A percentile compares a stretch with the other conserved stretches of the same genome.
Evolutionary conservation across 2,329 filamentous ascomycete species (phyloP).

Genomic region (Aspergillus sojae): DNA sequence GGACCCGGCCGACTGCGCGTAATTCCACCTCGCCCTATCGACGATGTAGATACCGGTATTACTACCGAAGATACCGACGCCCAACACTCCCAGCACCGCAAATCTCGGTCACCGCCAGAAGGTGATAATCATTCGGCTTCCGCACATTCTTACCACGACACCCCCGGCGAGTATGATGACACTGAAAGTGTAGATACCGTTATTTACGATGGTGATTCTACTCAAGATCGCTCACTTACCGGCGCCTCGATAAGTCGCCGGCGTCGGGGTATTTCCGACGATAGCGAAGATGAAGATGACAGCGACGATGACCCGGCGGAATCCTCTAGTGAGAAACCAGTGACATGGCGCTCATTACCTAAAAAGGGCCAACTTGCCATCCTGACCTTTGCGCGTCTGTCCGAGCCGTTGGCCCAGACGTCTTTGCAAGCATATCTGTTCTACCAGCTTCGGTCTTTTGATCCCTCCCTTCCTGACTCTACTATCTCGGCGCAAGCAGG

Average conservation of each 20-base stretch:
- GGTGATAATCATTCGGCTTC: not conserved
- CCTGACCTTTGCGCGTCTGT: constrained; percentile 75
- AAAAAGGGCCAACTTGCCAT: constrained; percentile 76
- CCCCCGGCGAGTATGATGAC: constrained; percentile 16
- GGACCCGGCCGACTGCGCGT: constrained; percentile 12
- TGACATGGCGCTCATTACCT: constrained; percentile 74
- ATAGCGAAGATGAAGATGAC: constrained; percentile 20
- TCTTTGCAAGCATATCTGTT: constrained; percentile 80
- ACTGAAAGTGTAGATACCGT: constrained; percentile 22
- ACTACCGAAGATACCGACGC: constrained; percentile 7
- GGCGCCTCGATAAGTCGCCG: constrained; percentile 19
- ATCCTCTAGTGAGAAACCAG: constrained; percentile 44
- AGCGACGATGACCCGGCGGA: constrained; percentile 17
- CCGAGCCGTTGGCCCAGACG: constrained; percentile 80
- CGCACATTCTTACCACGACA: not conserved
- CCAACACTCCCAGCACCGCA: constrained; percentile 1
- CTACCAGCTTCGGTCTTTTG: constrained; percentile 83
- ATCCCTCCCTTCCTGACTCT: constrained; percentile 58
- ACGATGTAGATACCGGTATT: constrained; percentile 18
- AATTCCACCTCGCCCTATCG: constrained; percentile 1
- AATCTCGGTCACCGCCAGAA: not conserved
- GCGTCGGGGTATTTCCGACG: constrained; percentile 14
- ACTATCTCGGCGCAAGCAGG: constrained; percentile 77
- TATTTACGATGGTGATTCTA: constrained; percentile 16
- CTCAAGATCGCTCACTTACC: constrained; percentile 12